phyloP scores from a whole-genome alignment of 345 rosid genomes.

The Eucalyptus leucophloia region DNA sequence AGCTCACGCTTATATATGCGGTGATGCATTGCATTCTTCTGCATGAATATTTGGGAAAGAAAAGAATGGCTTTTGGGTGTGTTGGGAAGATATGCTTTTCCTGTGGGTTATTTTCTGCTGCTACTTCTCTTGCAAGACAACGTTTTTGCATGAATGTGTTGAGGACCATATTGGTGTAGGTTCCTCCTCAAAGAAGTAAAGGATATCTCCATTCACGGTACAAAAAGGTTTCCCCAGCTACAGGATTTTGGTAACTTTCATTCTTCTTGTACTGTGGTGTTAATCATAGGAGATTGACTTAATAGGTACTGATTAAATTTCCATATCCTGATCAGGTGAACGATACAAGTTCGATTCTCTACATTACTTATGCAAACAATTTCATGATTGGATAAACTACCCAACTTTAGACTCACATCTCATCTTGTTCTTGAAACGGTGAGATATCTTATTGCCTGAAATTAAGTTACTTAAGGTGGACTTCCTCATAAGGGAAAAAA shows the following conservation, averaged over 20 bases:
- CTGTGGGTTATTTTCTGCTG: neutral
- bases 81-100: neutral
- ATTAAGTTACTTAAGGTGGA: neutral
- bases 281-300: neutral
- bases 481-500: neutral
- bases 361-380: neutral
- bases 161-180: neutral
- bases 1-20: neutral
- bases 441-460: neutral
- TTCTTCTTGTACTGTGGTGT: neutral
- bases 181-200: neutral
- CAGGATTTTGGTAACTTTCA: neutral
- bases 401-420: neutral
- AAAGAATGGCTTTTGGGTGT: neutral
- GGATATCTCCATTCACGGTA: neutral
- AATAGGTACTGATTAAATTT: neutral
- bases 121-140: neutral
- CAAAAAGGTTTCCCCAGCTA: neutral
- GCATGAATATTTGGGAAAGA: neutral
- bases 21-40: neutral
- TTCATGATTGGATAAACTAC: accelerated
- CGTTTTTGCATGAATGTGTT: neutral
- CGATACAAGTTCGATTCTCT: neutral
- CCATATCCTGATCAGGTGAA: neutral
- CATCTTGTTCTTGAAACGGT: neutral